These are phyloP conservation scores for Lichtheimia hyalospora DNA, from an alignment of 371 early-diverging fungal genomes.

Conservation along the genomic window DNA sequence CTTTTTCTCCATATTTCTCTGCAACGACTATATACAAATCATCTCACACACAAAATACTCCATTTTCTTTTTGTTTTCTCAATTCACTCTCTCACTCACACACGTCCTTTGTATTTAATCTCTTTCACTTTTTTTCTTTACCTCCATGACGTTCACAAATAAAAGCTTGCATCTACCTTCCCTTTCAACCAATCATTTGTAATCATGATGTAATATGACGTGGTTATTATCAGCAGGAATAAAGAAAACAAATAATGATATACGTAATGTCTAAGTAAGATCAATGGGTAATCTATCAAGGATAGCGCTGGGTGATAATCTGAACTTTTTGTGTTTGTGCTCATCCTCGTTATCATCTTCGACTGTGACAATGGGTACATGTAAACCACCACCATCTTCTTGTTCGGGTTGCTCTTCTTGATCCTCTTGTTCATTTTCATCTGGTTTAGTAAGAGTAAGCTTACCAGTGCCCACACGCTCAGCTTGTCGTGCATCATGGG, in stretches of 20 bases:
- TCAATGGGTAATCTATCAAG: conserved; percentile 4
- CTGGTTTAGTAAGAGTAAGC: neutral
- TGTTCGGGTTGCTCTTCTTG: neutral
- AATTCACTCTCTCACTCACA: neutral
- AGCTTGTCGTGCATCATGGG: conserved; percentile 78
- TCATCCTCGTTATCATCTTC: neutral
- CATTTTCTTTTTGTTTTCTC: too few relatives aligned
- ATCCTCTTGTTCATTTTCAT: neutral
- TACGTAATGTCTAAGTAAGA: neutral
- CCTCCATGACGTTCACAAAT: neutral
- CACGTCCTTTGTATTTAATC: conserved; percentile 7
- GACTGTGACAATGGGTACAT: neutral
- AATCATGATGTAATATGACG: too few relatives aligned
- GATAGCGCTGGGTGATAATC: conserved; percentile 4
- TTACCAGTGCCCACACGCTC: conserved; percentile 59
- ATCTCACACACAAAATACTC: neutral
- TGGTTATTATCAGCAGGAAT: too few relatives aligned
- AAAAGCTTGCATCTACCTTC: neutral
- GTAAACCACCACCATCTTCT: neutral
- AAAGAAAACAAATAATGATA: too few relatives aligned
- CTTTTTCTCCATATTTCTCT: neutral
- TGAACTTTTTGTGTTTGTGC: neutral
- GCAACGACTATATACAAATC: neutral
- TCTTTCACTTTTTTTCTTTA: conserved; percentile 3
- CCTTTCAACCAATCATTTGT: too few relatives aligned